phyloP scores from a whole-genome alignment of 148 eudicot species.

The Cornus florida region DNA sequence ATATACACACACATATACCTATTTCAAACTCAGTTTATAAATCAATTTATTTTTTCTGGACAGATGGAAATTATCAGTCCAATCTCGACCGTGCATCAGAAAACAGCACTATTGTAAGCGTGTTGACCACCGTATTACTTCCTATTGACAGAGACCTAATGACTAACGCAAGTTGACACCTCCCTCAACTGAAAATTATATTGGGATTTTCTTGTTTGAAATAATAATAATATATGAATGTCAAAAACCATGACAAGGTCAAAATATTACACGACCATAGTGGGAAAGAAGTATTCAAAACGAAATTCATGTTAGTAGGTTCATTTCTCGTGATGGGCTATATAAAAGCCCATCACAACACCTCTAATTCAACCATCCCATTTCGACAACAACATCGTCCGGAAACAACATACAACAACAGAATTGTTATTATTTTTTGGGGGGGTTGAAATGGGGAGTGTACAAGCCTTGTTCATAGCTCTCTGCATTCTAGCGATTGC shows the following conservation, averaged over 20 bases:
- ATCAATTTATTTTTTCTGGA: no score
- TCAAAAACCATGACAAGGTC: constrained; percentile 16
- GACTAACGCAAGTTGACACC: not conserved
- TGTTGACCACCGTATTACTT: not conserved
- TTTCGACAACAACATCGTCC: not conserved
- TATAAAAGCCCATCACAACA: constrained; percentile 27
- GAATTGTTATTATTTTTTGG: not conserved
- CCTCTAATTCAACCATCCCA: constrained; percentile 12
- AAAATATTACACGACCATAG: not conserved
- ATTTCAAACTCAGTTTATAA: no score
- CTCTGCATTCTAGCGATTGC: constrained; percentile 23
- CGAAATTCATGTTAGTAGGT: constrained; percentile 5
- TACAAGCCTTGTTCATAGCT: constrained; percentile 26
- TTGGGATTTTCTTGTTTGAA: not conserved
- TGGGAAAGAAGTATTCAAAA: not conserved
- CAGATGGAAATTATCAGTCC: no score
- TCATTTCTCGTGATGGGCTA: constrained; percentile 17
- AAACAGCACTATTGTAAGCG: not conserved
- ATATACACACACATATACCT: no score
- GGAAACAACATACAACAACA: not conserved
- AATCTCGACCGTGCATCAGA: not conserved
- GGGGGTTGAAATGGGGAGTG: constrained; percentile 40
- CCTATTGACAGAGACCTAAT: not conserved
- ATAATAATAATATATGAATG: not conserved
- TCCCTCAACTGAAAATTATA: not conserved